These are phyloP conservation scores for Apiotrichum sp. DNA, from an alignment of 1,284 basidiomycete species.

Conservation along the genomic window DNA sequence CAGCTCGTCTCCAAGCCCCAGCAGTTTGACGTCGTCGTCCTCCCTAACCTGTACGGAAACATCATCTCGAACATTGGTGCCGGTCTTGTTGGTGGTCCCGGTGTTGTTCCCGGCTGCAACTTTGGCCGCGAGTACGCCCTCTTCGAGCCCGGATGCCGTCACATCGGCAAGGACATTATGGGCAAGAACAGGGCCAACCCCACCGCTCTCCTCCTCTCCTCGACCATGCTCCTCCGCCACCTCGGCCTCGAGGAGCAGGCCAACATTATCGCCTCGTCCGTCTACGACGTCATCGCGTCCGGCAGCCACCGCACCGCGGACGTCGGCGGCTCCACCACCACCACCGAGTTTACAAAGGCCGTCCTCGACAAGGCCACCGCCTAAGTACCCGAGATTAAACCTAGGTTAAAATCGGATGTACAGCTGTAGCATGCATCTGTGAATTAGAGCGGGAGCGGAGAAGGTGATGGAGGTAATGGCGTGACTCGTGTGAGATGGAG, in stretches of 20 bases:
- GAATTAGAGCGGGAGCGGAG: not conserved
- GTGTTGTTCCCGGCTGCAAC: constrained; percentile 97
- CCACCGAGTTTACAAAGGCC: constrained; percentile 85
- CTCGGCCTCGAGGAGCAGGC: constrained; percentile 92
- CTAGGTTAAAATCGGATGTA: constrained; percentile 9
- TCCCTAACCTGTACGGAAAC: constrained; percentile 68
- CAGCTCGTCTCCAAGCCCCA: constrained; percentile 91
- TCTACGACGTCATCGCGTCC: constrained; percentile 86
- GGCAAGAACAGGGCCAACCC: constrained; percentile 97
- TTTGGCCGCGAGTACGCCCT: constrained; percentile 96
- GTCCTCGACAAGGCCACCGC: constrained; percentile 56
- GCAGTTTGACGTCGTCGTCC: constrained; percentile 56
- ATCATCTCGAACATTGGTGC: constrained; percentile 98
- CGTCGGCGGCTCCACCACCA: constrained; percentile 84
- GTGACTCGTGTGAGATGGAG: no score
- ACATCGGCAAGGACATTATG: constrained; percentile 97
- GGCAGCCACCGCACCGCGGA: constrained; percentile 90
- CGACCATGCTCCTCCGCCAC: constrained; percentile 98
- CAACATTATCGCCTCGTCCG: constrained; percentile 87
- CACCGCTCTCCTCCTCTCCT: constrained; percentile 92
- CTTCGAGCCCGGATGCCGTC: constrained; percentile 98
- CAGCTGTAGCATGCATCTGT: constrained; percentile 13
- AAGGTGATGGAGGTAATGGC: no score
- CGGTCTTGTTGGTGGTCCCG: constrained; percentile 94
- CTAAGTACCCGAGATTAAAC: constrained; percentile 1